phyloP scores from a whole-genome alignment of 176 grass and related monocot species.

The Rhynchospora breviuscula region DNA sequence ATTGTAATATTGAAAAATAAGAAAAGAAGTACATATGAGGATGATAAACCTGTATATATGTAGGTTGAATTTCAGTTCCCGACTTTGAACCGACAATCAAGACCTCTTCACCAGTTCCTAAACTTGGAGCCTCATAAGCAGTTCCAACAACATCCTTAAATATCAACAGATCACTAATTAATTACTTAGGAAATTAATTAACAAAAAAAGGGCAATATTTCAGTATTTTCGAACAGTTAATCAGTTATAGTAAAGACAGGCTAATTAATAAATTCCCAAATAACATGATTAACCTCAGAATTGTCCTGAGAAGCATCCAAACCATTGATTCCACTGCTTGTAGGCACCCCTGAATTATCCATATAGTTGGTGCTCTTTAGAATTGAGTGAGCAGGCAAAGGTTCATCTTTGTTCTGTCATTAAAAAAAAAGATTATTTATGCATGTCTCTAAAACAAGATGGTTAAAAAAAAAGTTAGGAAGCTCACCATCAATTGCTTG shows the following conservation, averaged over 20 bases:
- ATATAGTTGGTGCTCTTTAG: constrained; percentile 26
- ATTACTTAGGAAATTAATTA: neutral
- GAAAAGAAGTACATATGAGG: neutral
- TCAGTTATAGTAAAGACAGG: neutral
- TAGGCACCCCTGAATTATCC: neutral
- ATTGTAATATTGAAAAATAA: neutral
- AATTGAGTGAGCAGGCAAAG: neutral
- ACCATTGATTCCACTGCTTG: constrained; percentile 8
- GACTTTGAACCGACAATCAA: neutral
- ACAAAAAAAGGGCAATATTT: neutral
- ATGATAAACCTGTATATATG: constrained; percentile 18
- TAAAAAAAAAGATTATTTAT: neutral
- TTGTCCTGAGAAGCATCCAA: constrained; percentile 25
- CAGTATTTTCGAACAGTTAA: neutral
- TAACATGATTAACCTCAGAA: constrained; percentile 31
- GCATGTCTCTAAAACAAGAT: constrained; percentile 12
- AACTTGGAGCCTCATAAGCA: constrained; percentile 24
- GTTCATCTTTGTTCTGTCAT: constrained; percentile 23
- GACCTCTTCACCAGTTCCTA: neutral
- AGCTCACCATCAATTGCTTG: constrained; percentile 54
- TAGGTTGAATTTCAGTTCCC: constrained; percentile 5
- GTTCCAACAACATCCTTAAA: constrained; percentile 63
- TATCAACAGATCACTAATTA: constrained; percentile 30
- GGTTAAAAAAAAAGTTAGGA: constrained; percentile 13
- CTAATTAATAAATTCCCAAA: neutral